Evolutionary conservation across 768 basidiomycete genomes (phyloP).

Genomic region (Ramaria sp.): DNA sequence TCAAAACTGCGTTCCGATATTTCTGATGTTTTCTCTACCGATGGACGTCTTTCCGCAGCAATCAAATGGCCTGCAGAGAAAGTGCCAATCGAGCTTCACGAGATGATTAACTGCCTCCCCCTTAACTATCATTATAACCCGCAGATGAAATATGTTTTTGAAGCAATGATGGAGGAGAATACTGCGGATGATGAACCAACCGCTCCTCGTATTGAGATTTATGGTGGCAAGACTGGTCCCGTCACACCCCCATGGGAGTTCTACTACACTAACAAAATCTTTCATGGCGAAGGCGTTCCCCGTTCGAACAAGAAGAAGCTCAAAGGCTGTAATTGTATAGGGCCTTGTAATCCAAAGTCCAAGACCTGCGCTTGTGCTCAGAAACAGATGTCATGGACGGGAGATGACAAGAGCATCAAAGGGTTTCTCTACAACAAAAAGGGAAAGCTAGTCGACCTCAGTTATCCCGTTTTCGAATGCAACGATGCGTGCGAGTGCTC

Average conservation of each 20-base stretch:
- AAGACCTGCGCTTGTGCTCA: constrained; percentile 59
- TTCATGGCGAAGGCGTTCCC: constrained; percentile 59
- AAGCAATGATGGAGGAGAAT: constrained; percentile 53
- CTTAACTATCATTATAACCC: constrained; percentile 26
- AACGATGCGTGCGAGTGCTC: constrained; percentile 74
- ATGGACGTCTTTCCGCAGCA: not conserved
- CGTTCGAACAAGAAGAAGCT: constrained; percentile 48
- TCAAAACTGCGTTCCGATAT: not conserved
- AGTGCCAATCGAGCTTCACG: constrained; percentile 47
- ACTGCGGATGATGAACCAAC: constrained; percentile 56
- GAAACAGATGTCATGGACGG: constrained; percentile 38
- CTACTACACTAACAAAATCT: constrained; percentile 74
- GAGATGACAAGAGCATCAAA: constrained; percentile 19
- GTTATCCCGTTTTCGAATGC: constrained; percentile 74
- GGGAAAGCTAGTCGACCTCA: constrained; percentile 35
- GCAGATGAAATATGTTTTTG: constrained; percentile 43
- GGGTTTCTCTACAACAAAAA: constrained; percentile 62
- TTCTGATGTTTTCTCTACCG: not conserved
- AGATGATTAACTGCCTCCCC: constrained; percentile 48
- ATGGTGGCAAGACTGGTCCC: constrained; percentile 59
- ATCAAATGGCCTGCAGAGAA: constrained; percentile 11
- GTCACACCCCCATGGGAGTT: constrained; percentile 79
- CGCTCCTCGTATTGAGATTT: constrained; percentile 56
- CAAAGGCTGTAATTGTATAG: constrained; percentile 63
- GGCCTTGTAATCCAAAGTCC: constrained; percentile 65